Conservation (phyloP, 2,329 filamentous ascomycete genomes). For the Laburnicola sp. region DNA sequence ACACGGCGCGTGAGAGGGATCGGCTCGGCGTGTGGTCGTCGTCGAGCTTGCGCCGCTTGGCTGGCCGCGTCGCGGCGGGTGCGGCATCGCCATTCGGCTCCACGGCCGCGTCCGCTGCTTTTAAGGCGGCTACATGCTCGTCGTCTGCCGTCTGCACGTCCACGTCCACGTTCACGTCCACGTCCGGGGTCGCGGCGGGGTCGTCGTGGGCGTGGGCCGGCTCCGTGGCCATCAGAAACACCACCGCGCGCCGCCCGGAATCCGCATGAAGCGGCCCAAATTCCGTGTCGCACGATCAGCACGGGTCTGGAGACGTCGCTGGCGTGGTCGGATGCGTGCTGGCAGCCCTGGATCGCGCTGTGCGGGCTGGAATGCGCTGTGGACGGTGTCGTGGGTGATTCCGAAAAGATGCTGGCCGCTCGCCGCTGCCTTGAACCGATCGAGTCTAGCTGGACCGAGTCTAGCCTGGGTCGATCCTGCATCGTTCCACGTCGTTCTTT, state of each 20-base stretch:
- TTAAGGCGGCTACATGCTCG: conserved; percentile 34
- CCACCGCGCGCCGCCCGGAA: conserved; percentile 38
- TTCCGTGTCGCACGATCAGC: conserved; percentile 27
- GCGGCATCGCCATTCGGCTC: conserved; percentile 27
- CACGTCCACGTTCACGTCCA: conserved; percentile 10
- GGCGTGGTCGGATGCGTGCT: conserved; percentile 37
- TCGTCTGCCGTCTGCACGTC: conserved; percentile 11
- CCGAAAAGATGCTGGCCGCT: conserved; percentile 17
- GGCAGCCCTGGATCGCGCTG: conserved; percentile 29
- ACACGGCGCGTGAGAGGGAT: conserved; percentile 57
- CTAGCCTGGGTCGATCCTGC: too few species aligned
- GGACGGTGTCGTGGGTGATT: conserved; percentile 29
- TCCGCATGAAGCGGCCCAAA: conserved; percentile 33
- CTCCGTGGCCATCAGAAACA: conserved; percentile 39
- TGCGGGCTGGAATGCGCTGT: conserved; percentile 26
- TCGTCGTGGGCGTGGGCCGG: conserved; percentile 24
- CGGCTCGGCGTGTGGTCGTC: conserved; percentile 42
- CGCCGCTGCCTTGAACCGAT: conserved; percentile 3
- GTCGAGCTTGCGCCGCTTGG: conserved; percentile 66
- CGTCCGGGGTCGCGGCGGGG: conserved; percentile 24
- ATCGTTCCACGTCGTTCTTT: too few species aligned
- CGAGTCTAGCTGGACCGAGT: too few species aligned
- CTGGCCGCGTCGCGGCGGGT: conserved; percentile 36
- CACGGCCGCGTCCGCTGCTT: conserved; percentile 22
- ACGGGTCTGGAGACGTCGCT: conserved; percentile 21